phyloP scores from a whole-genome alignment of 2,329 filamentous ascomycete species.

The Penicillium sp. region DNA sequence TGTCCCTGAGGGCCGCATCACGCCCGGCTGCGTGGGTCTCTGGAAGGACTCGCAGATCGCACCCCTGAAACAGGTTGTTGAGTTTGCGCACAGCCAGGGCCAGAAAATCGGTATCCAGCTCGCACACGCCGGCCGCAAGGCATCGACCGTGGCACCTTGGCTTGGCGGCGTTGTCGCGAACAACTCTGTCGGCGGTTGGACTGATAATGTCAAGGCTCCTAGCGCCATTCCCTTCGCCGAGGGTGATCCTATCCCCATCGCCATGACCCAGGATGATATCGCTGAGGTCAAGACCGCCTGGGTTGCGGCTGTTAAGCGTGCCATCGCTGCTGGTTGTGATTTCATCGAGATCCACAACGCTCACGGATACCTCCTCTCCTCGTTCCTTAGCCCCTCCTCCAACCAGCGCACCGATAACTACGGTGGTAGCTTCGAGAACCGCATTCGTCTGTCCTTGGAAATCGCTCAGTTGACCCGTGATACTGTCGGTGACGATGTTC shows the following conservation, averaged over 20 bases:
- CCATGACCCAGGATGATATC: constrained; percentile 70
- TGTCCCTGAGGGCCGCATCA: constrained; percentile 74
- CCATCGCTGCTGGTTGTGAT: constrained; percentile 71
- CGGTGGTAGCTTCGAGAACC: constrained; percentile 59
- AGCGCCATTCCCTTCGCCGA: constrained; percentile 64
- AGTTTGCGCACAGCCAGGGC: constrained; percentile 77
- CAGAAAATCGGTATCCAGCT: constrained; percentile 80
- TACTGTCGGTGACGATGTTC: constrained; percentile 65
- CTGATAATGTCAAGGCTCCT: constrained; percentile 57
- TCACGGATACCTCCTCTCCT: constrained; percentile 73
- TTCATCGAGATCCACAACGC: constrained; percentile 77
- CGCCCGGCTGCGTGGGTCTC: constrained; percentile 60
- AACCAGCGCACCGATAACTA: constrained; percentile 67
- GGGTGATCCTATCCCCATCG: constrained; percentile 62
- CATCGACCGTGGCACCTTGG: constrained; percentile 57
- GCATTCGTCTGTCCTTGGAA: constrained; percentile 66
- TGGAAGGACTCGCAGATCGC: constrained; percentile 84
- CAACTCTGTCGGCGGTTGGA: constrained; percentile 56
- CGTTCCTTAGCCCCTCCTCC: constrained; percentile 65
- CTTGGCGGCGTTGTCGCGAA: constrained; percentile 44
- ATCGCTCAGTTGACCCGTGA: constrained; percentile 61
- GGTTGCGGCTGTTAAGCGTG: constrained; percentile 57
- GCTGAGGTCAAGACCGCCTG: constrained; percentile 63
- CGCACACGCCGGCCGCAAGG: constrained; percentile 72
- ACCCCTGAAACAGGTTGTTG: constrained; percentile 64